Evolutionary conservation across 495 filamentous ascomycete species (phyloP).

Genomic region (Aspergillus saccharolyticus): DNA sequence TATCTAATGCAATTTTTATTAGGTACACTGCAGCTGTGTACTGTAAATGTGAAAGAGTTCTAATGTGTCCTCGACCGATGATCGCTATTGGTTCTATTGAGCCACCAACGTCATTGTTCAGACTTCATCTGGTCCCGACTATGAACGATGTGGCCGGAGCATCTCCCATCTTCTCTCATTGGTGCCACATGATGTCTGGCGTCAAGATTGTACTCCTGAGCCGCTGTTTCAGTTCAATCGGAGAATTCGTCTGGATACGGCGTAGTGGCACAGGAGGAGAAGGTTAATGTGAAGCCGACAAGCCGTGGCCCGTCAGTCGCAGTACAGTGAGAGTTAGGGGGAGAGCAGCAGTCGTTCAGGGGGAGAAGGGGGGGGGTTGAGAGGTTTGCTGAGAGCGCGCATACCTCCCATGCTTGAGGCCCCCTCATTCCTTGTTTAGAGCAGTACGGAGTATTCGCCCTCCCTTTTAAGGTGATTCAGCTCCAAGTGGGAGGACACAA

Average conservation of each 20-base stretch:
- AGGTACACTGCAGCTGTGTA: background rate
- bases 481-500: too few species aligned
- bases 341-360: background rate
- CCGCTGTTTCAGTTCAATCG: slow-evolving; percentile 7
- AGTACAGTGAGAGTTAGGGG: background rate
- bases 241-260: slow-evolving; percentile 14
- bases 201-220: slow-evolving; percentile 1
- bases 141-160: background rate
- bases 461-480: too few species aligned
- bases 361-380: background rate
- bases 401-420: background rate
- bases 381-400: background rate
- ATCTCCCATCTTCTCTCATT: background rate
- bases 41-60: background rate
- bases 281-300: background rate
- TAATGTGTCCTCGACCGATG: background rate
- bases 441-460: background rate
- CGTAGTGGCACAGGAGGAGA: slow-evolving; percentile 5
- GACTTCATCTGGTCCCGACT: slow-evolving; percentile 1
- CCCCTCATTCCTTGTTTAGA: background rate
- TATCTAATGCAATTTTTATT: background rate
- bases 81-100: background rate
- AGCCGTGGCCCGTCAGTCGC: background rate
- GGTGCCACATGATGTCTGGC: background rate
- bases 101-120: slow-evolving; percentile 11